Evolutionary conservation across 2,329 filamentous ascomycete genomes (phyloP).

Genomic region (Aspergillus intermedius): DNA sequence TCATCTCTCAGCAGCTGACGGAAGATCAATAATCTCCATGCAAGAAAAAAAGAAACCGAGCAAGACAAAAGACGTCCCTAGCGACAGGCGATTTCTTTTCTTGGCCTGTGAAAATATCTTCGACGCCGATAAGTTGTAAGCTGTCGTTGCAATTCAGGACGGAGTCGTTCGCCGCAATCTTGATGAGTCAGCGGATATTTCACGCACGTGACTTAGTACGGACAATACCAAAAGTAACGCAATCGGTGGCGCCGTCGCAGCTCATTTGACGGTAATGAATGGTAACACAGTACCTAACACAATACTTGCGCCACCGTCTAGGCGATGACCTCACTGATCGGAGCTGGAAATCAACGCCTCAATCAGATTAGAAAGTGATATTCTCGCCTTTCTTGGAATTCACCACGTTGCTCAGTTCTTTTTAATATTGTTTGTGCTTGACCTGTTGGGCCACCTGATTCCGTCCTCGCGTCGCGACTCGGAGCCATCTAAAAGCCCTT

Average conservation of each 20-base stretch:
- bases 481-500: neutral
- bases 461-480: neutral
- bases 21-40: neutral
- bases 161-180: neutral
- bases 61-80: neutral
- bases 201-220: neutral
- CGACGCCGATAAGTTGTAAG: neutral
- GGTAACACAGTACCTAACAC: constrained; percentile 5
- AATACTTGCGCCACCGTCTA: constrained; percentile 6
- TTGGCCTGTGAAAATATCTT: neutral
- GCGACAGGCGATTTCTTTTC: neutral
- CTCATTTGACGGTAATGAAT: neutral
- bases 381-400: neutral
- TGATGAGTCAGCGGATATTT: neutral
- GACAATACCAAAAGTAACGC: neutral
- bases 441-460: neutral
- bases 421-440: neutral
- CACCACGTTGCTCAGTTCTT: neutral
- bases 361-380: neutral
- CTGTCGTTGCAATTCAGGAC: neutral
- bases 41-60: neutral
- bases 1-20: neutral
- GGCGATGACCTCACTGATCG: constrained; percentile 20
- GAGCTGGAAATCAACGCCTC: constrained; percentile 6
- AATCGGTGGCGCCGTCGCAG: neutral